Base-by-base conservation (phyloP, 768 basidiomycete species). In the Termitomyces sp. region DNA sequence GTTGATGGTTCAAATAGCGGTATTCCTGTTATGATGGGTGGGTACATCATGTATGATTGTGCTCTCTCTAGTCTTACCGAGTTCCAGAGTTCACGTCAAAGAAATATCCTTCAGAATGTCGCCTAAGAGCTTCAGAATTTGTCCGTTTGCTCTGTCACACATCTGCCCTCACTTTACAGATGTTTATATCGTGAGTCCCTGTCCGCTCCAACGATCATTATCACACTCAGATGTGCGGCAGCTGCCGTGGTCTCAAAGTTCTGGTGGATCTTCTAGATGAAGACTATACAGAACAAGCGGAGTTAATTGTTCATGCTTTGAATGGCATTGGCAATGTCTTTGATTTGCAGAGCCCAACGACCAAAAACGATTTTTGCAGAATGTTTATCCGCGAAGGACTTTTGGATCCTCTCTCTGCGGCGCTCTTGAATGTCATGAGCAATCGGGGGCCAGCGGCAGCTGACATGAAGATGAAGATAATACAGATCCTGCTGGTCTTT, bases 311-410 rank as follows among this genome's bases (percentile, higher is more conserved):
- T 24, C 91, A 95, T 56, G 94, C 97, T 6, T 78, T 99, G 14
- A 92, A 96, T 57, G 96, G 96, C 9, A 93, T 99, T 48, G 87
- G 88, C 45, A 93, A 86, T 59, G 97, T 98, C 15, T 98, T 99
- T 65, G 95, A 98, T 60, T 80, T 98, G 12, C 89, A 98, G 68
- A 93, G 91, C 45, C 91, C 97, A 8, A 97, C 95, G 3, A 94
- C 95, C 11, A 93, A 97, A 69, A 98, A 97, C 66, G 97, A 98
- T 70, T 98, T 98, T 67, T 98, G 95, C 66, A 83, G 97, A 10
- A 95, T 98, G 89, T 96, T 98, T 74, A 92, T 97, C 41, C 81
- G 93, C 5, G 97, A 98, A 71, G 97, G 97, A 26, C 75, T 99
- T 3, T 76, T 97, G 45, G 95, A 97, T 61, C 96, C 97, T 0